A percentile compares a stretch with the other conserved stretches of the same genome.
Evolutionary conservation across 202 grass and related monocot genomes (phyloP).

Genomic region (Saccharum hybrid): DNA sequence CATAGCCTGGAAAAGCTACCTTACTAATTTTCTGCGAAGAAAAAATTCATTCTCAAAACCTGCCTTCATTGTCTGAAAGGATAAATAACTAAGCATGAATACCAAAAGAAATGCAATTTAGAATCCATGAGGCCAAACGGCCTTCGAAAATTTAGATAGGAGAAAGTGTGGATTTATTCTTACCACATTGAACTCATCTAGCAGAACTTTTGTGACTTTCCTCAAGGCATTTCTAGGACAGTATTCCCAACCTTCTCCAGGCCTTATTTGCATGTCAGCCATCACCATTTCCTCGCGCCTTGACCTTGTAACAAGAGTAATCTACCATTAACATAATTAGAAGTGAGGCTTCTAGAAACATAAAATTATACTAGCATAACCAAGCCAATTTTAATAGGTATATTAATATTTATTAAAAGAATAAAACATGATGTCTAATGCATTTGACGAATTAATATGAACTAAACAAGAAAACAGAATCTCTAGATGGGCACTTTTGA

Average conservation of each 20-base stretch:
- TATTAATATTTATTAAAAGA: neutral
- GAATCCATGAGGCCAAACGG: neutral
- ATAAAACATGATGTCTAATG: constrained; percentile 8
- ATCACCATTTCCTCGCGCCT: constrained; percentile 91
- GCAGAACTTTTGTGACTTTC: constrained; percentile 71
- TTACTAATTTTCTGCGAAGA: constrained; percentile 75
- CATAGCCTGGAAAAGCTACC: constrained; percentile 52
- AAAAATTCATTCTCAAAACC: constrained; percentile 99
- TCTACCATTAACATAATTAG: constrained; percentile 17
- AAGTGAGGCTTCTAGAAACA: neutral
- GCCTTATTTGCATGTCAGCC: constrained; percentile 87
- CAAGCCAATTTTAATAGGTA: neutral
- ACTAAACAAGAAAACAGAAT: constrained; percentile 13
- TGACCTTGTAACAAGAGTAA: constrained; percentile 58
- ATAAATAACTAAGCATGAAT: constrained; percentile 47
- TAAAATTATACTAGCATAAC: neutral
- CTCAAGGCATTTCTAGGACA: constrained; percentile 84
- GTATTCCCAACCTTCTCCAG: constrained; percentile 87
- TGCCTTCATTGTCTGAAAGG: constrained; percentile 75
- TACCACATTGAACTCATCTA: constrained; percentile 92
- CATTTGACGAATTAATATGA: constrained; percentile 1
- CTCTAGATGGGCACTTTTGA: neutral
- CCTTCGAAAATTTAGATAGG: neutral
- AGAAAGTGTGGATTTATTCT: constrained; percentile 32
- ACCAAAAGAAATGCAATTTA: constrained; percentile 15